Conservation (phyloP, 148 eudicot genomes). For the Persicaria maculosa region DNA sequence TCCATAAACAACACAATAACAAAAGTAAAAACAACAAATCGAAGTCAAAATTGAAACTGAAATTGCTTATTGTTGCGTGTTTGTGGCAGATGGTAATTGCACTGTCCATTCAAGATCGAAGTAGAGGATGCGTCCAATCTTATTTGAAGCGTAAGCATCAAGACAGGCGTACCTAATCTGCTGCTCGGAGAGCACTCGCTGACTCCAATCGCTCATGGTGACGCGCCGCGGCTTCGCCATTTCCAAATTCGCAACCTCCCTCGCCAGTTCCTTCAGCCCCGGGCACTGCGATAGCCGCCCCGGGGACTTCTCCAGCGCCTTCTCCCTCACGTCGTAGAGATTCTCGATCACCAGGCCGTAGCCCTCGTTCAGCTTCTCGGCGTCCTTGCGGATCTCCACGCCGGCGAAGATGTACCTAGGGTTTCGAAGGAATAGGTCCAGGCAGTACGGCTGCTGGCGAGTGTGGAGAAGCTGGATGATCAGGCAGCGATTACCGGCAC, state of each 20-base stretch:
- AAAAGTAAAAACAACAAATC: too few species aligned
- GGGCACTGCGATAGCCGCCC: neutral
- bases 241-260: slow-evolving; percentile 6
- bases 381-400: slow-evolving; percentile 17
- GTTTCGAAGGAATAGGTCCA: slow-evolving; percentile 16
- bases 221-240: slow-evolving; percentile 10
- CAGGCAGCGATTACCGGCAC: slow-evolving; percentile 24
- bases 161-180: slow-evolving; percentile 27
- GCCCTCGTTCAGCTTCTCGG: slow-evolving; percentile 11
- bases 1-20: too few species aligned
- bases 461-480: slow-evolving; percentile 27
- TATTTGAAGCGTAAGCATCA: slow-evolving; percentile 28
- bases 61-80: too few species aligned
- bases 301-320: slow-evolving; percentile 9
- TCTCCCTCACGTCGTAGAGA: slow-evolving; percentile 7
- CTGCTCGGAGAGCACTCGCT: neutral
- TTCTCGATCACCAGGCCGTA: slow-evolving; percentile 6
- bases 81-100: too few species aligned
- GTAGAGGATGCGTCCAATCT: slow-evolving; percentile 11
- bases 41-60: too few species aligned
- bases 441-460: slow-evolving; percentile 13
- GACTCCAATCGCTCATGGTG: slow-evolving; percentile 22
- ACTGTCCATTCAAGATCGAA: too few species aligned
- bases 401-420: slow-evolving; percentile 30
- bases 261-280: slow-evolving; percentile 18